Conservation (phyloP, 2,329 filamentous ascomycete species). For the Lachnellula suecica region DNA sequence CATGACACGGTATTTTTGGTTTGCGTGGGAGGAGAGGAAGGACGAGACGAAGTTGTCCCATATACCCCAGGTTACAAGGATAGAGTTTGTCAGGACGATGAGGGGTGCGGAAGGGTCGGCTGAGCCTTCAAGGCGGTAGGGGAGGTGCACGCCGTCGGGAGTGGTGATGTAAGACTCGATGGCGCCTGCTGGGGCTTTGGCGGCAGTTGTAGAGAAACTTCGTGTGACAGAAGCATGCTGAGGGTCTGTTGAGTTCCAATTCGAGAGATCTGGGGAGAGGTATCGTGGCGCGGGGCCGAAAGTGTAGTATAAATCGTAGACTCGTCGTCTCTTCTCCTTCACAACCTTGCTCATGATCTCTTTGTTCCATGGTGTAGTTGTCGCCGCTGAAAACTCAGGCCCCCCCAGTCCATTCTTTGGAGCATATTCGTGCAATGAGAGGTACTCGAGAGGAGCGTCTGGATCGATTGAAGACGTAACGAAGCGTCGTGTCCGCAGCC, state of each 20-base stretch:
- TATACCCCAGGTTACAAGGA: slow-evolving; percentile 76
- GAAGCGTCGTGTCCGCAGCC: slow-evolving; percentile 72
- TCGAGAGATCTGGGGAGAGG: slow-evolving; percentile 40
- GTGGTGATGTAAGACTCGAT: slow-evolving; percentile 70
- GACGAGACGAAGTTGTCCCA: slow-evolving; percentile 69
- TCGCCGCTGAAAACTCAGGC: slow-evolving; percentile 61
- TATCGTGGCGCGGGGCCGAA: slow-evolving; percentile 76
- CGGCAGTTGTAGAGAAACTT: slow-evolving; percentile 34
- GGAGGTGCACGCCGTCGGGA: slow-evolving; percentile 65
- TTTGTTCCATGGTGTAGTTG: slow-evolving; percentile 59
- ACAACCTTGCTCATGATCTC: slow-evolving; percentile 61
- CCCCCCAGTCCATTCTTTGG: slow-evolving; percentile 66
- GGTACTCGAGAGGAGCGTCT: slow-evolving; percentile 53
- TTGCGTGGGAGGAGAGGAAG: slow-evolving; percentile 26
- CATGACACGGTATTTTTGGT: slow-evolving; percentile 63
- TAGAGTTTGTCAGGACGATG: slow-evolving; percentile 76
- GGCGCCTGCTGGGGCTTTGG: slow-evolving; percentile 45
- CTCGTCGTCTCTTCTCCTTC: slow-evolving; percentile 53
- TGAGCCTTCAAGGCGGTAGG: slow-evolving; percentile 76
- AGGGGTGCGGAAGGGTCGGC: slow-evolving; percentile 65
- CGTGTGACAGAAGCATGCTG: slow-evolving; percentile 23
- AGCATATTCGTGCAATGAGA: slow-evolving; percentile 73
- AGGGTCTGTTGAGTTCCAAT: slow-evolving; percentile 48
- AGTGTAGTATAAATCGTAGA: slow-evolving; percentile 74
- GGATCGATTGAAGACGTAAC: slow-evolving; percentile 64